These are phyloP conservation scores for Aspergillus tubingensis DNA, from an alignment of 2,329 filamentous ascomycete genomes.

Conservation along the genomic window DNA sequence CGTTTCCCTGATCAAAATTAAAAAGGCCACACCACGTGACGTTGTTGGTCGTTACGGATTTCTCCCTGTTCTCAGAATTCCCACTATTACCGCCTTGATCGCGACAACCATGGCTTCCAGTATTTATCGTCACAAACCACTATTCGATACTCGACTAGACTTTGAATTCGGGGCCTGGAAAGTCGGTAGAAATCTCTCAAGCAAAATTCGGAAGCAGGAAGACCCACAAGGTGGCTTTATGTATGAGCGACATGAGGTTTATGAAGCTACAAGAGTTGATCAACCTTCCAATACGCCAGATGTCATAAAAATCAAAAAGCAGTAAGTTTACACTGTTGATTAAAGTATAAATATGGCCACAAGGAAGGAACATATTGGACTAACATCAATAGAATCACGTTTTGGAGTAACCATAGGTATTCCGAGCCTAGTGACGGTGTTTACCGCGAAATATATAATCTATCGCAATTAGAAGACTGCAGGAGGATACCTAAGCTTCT, in stretches of 20 bases:
- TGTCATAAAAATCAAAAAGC: background rate
- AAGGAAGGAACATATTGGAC: background rate
- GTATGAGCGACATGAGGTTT: background rate
- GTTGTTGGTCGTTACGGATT: background rate
- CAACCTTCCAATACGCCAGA: background rate
- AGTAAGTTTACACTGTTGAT: background rate
- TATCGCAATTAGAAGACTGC: background rate
- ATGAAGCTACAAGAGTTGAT: background rate
- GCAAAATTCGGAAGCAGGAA: background rate
- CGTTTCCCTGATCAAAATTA: too few relatives aligned
- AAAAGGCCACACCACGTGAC: too few relatives aligned
- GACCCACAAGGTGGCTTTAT: background rate
- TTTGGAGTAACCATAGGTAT: background rate
- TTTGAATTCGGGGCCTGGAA: background rate
- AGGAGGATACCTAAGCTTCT: too few relatives aligned
- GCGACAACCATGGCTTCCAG: background rate
- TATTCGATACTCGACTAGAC: background rate
- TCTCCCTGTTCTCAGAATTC: background rate
- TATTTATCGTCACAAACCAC: background rate
- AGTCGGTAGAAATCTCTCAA: background rate
- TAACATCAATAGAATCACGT: background rate
- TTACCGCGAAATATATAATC: background rate
- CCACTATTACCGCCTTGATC: background rate
- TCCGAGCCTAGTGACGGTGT: background rate
- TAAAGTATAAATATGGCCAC: background rate